A percentile compares a stretch with the other conserved stretches of the same genome.
phyloP scores from a whole-genome alignment of 441 rosid species.

The Daphne laureola region DNA sequence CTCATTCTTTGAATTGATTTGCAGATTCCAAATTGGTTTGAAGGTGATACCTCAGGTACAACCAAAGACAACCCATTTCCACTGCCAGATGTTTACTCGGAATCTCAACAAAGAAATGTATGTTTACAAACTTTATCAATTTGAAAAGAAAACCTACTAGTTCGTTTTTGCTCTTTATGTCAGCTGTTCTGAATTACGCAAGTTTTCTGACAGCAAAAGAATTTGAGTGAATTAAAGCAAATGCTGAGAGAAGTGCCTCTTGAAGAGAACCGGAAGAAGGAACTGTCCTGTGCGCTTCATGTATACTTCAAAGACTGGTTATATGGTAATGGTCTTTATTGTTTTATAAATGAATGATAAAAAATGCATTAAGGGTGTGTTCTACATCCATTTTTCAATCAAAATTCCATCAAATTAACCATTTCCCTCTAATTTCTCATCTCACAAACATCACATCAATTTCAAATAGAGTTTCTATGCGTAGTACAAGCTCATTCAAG shows the following conservation, averaged over 20 bases:
- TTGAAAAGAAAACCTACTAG: constrained; percentile 1
- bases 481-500: too few relatives aligned
- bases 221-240: constrained; percentile 69
- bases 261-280: constrained; percentile 82
- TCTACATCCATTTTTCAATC: too few relatives aligned
- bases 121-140: constrained; percentile 12
- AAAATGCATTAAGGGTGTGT: too few relatives aligned
- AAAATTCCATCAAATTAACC: too few relatives aligned
- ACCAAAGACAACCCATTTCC: constrained; percentile 87
- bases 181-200: constrained; percentile 6
- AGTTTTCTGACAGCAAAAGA: constrained; percentile 49
- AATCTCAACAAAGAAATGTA: constrained; percentile 84
- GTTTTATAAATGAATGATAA: too few relatives aligned
- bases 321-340: constrained; percentile 48
- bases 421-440: too few relatives aligned
- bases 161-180: constrained; percentile 13
- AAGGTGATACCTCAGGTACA: constrained; percentile 56
- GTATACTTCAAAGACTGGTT: constrained; percentile 96
- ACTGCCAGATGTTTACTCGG: constrained; percentile 61
- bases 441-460: too few relatives aligned
- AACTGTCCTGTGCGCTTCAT: constrained; percentile 79
- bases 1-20: constrained; percentile 15
- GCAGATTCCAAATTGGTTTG: constrained; percentile 93
- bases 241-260: constrained; percentile 63
- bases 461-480: too few relatives aligned